Percentiles rank a stretch among this genome's conserved stretches.
Conservation (phyloP, 345 rosid species). For the Eucalyptus erythrocorys region DNA sequence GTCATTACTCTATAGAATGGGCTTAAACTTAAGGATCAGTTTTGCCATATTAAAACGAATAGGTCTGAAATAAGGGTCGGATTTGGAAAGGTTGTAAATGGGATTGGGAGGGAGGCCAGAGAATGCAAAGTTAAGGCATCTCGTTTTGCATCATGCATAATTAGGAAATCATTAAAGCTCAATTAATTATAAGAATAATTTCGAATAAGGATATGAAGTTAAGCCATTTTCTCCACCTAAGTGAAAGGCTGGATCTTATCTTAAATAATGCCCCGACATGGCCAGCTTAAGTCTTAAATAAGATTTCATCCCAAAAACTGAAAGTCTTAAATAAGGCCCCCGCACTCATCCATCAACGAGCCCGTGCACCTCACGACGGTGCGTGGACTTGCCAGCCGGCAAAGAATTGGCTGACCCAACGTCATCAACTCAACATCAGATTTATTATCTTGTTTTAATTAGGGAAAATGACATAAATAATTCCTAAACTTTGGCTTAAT, state of each 20-base stretch:
- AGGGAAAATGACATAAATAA: not conserved
- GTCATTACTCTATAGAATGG: not conserved
- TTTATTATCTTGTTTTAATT: not conserved
- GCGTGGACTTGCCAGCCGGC: too few relatives aligned
- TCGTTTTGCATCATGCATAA: not conserved
- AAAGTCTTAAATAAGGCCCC: not conserved
- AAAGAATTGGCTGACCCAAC: not conserved
- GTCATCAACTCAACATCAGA: not conserved
- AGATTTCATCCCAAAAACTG: not conserved
- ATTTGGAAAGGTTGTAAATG: not conserved
- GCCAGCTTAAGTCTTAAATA: not conserved
- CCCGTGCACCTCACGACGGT: not conserved
- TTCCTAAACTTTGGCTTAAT: not conserved
- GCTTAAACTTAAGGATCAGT: not conserved
- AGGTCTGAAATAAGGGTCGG: not conserved
- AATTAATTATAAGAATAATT: not conserved
- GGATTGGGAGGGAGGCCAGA: not conserved
- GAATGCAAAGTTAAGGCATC: not conserved
- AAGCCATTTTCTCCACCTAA: not conserved
- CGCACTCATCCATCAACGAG: not conserved
- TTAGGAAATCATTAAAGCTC: not conserved
- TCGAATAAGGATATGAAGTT: not conserved
- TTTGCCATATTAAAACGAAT: not conserved
- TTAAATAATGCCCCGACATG: rapidly evolving
- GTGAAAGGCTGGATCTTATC: not conserved